Conservation (phyloP, 805 yeast genomes). For the Yamadazyma sp. region DNA sequence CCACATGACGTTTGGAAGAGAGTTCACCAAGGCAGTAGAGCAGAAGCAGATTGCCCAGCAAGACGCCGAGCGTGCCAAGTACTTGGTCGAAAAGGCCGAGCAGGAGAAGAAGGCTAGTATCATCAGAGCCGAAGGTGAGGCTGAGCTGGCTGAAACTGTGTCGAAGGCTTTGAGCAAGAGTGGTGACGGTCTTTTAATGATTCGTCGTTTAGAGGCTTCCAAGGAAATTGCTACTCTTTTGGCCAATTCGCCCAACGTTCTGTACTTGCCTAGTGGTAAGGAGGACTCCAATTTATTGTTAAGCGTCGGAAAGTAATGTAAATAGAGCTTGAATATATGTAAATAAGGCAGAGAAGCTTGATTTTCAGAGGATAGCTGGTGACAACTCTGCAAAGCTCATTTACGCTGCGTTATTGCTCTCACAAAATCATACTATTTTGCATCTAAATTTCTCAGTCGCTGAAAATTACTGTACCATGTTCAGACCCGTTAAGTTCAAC, state of each 20-base stretch:
- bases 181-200: constrained; percentile 92
- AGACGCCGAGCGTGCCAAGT: constrained; percentile 96
- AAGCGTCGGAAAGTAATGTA: constrained; percentile 53
- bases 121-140: constrained; percentile 98
- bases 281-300: constrained; percentile 58
- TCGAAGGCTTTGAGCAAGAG: constrained; percentile 90
- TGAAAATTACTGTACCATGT: no score
- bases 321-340: constrained; percentile 5
- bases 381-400: no score
- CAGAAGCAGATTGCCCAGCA: constrained; percentile 99
- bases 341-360: no score
- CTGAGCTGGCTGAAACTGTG: constrained; percentile 95
- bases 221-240: constrained; percentile 91
- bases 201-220: constrained; percentile 94
- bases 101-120: constrained; percentile 95
- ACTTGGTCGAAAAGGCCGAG: constrained; percentile 91
- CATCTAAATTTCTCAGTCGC: no score
- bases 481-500: background rate
- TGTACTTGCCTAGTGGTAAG: constrained; percentile 72
- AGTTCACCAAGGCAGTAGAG: constrained; percentile 97
- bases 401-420: no score
- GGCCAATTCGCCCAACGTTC: constrained; percentile 78
- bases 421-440: no score
- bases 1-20: constrained; percentile 94
- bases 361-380: no score